Evolutionary conservation across 2,329 filamentous ascomycete genomes (phyloP).

Genomic region (Talaromyces atroroseus): DNA sequence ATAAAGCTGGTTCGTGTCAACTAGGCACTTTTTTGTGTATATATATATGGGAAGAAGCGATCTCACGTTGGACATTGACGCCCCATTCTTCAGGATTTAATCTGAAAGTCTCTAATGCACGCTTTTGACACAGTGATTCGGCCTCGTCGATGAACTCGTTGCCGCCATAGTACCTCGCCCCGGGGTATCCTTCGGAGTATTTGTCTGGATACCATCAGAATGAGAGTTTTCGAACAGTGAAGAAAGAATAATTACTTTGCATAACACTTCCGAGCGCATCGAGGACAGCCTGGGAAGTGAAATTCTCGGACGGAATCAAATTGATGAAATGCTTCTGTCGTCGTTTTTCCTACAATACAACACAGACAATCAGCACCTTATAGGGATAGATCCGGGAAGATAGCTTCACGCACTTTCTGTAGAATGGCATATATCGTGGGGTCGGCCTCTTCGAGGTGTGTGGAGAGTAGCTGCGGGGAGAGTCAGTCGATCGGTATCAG

Average conservation of each 20-base stretch:
- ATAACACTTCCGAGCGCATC: slow-evolving; percentile 90
- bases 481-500: not conserved
- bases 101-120: slow-evolving; percentile 81
- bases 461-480: slow-evolving; percentile 63
- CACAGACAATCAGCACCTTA: not conserved
- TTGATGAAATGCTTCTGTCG: slow-evolving; percentile 99
- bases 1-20: slow-evolving; percentile 57
- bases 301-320: slow-evolving; percentile 91
- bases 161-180: slow-evolving; percentile 91
- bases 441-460: slow-evolving; percentile 76
- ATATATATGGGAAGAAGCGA: not conserved
- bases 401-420: slow-evolving; percentile 60
- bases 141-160: slow-evolving; percentile 94
- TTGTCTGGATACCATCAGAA: slow-evolving; percentile 62
- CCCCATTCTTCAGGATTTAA: slow-evolving; percentile 85
- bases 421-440: slow-evolving; percentile 83
- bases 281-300: slow-evolving; percentile 86
- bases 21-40: slow-evolving; percentile 7
- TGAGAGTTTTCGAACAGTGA: not conserved
- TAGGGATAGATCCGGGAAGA: not conserved
- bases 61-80: slow-evolving; percentile 84
- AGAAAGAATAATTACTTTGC: slow-evolving; percentile 60
- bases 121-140: slow-evolving; percentile 82
- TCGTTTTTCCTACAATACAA: slow-evolving; percentile 68
- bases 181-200: slow-evolving; percentile 97